Evolutionary conservation across 495 filamentous ascomycete species (phyloP).

Genomic region (Penicillium bialowiezense): DNA sequence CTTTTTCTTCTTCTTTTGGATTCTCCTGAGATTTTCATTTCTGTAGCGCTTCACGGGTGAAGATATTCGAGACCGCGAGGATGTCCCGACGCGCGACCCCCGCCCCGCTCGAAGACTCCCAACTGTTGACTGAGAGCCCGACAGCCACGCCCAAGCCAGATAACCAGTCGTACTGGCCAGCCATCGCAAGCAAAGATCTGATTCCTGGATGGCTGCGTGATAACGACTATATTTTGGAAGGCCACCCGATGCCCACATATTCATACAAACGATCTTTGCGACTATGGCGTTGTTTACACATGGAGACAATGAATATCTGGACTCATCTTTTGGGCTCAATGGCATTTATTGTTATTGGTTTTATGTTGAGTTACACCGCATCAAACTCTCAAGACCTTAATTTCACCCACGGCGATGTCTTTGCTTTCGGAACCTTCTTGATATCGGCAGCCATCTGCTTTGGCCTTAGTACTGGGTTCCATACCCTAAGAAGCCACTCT

Average conservation of each 20-base stretch:
- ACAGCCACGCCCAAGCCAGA: not conserved
- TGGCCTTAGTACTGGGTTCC: conserved; percentile 8
- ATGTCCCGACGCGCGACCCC: no score
- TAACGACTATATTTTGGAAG: conserved; percentile 16
- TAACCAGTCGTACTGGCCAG: conserved; percentile 2
- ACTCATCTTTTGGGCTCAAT: conserved; percentile 10
- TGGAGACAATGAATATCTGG: conserved; percentile 20
- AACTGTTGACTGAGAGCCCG: no score
- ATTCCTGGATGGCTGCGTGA: conserved; percentile 14
- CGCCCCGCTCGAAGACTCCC: no score
- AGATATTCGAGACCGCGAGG: no score
- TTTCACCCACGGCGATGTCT: conserved; percentile 2
- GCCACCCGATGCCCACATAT: conserved; percentile 17
- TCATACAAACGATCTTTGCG: conserved; percentile 12
- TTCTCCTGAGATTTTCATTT: no score
- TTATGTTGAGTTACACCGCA: no score
- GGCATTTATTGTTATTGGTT: conserved; percentile 3
- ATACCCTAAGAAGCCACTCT: conserved; percentile 14
- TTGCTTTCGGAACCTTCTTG: conserved; percentile 9
- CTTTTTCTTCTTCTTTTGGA: no score
- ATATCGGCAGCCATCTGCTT: conserved; percentile 9
- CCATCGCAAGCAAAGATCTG: conserved; percentile 9
- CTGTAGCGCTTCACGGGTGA: no score
- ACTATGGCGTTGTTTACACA: conserved; percentile 15
- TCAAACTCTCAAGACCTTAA: not conserved